Evolutionary conservation across 768 basidiomycete species (phyloP).

Genomic region (Thelephora ganbajun): DNA sequence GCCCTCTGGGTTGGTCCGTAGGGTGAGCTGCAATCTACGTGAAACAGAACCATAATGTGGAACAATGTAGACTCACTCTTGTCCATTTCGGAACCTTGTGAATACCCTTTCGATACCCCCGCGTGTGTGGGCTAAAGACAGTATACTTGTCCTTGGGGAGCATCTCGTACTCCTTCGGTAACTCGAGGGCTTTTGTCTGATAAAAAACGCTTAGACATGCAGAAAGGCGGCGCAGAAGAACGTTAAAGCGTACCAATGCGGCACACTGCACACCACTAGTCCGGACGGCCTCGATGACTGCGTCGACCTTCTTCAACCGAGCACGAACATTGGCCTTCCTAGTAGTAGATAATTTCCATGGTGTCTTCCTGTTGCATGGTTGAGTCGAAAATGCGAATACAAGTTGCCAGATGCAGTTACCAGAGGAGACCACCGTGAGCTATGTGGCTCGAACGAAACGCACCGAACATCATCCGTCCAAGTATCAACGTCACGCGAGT

Average conservation of each 20-base stretch:
- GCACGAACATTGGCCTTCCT: conserved; percentile 86
- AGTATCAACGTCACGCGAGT: too few relatives aligned
- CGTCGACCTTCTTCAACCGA: conserved; percentile 85
- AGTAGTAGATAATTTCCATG: conserved; percentile 84
- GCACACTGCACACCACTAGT: conserved; percentile 68
- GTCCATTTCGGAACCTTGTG: conserved; percentile 99
- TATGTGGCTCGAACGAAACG: conserved; percentile 61
- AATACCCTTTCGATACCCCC: conserved; percentile 84
- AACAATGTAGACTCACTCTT: conserved; percentile 37
- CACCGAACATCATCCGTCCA: conserved; percentile 56
- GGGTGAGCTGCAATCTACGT: conserved; percentile 47
- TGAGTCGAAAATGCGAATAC: neutral
- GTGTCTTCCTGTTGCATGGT: conserved; percentile 60
- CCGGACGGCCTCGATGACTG: conserved; percentile 80
- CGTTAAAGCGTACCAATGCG: conserved; percentile 46
- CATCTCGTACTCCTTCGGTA: conserved; percentile 95
- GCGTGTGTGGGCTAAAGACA: conserved; percentile 54
- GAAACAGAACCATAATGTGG: neutral
- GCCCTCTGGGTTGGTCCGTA: conserved; percentile 81
- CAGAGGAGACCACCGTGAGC: conserved; percentile 73
- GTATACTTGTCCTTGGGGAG: conserved; percentile 89
- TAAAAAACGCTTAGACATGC: neutral
- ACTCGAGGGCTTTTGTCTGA: conserved; percentile 50
- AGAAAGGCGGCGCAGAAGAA: neutral
- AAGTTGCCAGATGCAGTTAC: conserved; percentile 24